These are phyloP conservation scores for Pseudocercospora fuligena DNA, from an alignment of 2,329 filamentous ascomycete genomes.

Conservation along the genomic window DNA sequence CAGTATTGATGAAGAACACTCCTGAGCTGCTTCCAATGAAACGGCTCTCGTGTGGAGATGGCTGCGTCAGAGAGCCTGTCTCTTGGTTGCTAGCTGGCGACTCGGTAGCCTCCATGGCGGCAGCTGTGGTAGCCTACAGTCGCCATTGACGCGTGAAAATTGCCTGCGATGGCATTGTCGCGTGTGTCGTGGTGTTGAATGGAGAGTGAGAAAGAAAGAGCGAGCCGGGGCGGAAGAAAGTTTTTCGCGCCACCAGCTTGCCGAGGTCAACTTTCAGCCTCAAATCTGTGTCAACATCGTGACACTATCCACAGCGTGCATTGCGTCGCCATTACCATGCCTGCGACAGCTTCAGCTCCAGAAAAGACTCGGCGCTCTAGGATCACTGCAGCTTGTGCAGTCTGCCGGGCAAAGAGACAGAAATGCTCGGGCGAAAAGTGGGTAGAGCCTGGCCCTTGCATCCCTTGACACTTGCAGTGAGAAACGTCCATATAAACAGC, in stretches of 20 bases:
- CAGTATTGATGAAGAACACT: conserved; percentile 60
- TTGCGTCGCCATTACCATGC: conserved; percentile 11
- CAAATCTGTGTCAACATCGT: background rate
- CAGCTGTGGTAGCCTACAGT: background rate
- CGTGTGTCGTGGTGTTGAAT: background rate
- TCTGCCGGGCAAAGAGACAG: conserved; percentile 31
- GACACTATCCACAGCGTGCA: background rate
- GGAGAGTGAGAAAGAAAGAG: background rate
- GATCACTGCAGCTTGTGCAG: conserved; percentile 32
- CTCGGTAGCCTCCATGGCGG: conserved; percentile 21
- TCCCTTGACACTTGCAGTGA: background rate
- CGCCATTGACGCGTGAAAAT: background rate
- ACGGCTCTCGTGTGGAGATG: conserved; percentile 26
- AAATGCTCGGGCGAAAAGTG: conserved; percentile 32
- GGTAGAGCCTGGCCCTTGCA: background rate
- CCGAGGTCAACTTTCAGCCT: conserved; percentile 9
- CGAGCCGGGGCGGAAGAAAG: background rate
- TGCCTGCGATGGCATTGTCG: background rate
- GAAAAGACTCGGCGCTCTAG: conserved; percentile 30
- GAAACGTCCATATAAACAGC: background rate
- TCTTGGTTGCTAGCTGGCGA: conserved; percentile 31
- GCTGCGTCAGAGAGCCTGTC: conserved; percentile 29
- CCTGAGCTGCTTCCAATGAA: conserved; percentile 60
- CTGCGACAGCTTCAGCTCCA: conserved; percentile 9
- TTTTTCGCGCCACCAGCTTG: background rate